Percentiles rank a stretch among this genome's conserved stretches.
phyloP scores from a whole-genome alignment of 257 asterid genomes.

The Nicotiana tabacum region DNA sequence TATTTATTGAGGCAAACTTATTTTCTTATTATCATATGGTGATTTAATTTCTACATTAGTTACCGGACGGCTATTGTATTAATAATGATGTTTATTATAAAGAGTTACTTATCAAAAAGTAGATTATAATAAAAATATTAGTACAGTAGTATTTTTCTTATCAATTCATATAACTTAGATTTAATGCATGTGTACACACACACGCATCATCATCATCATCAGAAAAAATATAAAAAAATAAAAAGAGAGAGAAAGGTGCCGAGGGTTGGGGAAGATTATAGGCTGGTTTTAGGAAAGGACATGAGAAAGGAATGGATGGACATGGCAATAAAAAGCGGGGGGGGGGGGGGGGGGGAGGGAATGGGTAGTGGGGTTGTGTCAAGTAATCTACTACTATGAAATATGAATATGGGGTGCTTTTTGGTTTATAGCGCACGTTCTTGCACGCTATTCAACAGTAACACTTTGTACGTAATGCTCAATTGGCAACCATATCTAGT shows the following conservation, averaged over 20 bases:
- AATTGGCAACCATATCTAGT: not conserved
- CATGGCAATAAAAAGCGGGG: not conserved
- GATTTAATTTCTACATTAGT: too few relatives aligned
- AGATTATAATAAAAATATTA: too few relatives aligned
- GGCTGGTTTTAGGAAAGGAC: not conserved
- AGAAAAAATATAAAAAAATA: too few relatives aligned
- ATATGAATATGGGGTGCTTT: not conserved
- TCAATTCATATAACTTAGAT: too few relatives aligned
- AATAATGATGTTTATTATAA: too few relatives aligned
- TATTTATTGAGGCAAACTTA: too few relatives aligned
- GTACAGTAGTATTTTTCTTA: too few relatives aligned
- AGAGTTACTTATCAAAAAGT: too few relatives aligned
- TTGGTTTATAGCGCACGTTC: constrained; percentile 15
- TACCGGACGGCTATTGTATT: too few relatives aligned
- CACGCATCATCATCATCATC: not conserved
- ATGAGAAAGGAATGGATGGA: constrained; percentile 12
- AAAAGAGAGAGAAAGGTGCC: too few relatives aligned
- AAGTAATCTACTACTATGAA: not conserved
- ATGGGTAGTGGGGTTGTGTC: not conserved
- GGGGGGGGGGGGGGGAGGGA: not conserved
- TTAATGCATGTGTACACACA: too few relatives aligned
- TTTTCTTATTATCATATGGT: too few relatives aligned
- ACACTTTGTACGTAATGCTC: not conserved
- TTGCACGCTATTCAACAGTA: constrained; percentile 27
- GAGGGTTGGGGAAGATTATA: not conserved